A percentile compares a stretch with the other conserved stretches of the same genome.
These are phyloP conservation scores for Metschnikowia peoriensis DNA, from an alignment of 805 yeast genomes.

Conservation along the genomic window DNA sequence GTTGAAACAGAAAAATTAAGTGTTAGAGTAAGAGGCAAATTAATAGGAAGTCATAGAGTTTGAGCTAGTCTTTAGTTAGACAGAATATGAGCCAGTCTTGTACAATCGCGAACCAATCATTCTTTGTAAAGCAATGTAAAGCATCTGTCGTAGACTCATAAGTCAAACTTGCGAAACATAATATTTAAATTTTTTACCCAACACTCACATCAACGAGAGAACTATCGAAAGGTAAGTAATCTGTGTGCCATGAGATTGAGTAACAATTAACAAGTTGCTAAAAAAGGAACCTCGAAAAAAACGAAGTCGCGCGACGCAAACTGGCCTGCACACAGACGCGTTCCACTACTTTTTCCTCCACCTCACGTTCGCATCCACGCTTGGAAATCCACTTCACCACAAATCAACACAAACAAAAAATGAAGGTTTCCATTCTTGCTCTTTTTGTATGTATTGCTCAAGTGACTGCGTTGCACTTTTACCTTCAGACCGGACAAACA, in stretches of 20 bases:
- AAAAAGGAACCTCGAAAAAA: too few species aligned
- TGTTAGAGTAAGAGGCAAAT: neutral
- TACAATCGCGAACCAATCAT: too few species aligned
- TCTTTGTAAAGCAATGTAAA: too few species aligned
- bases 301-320: neutral
- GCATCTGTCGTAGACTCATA: too few species aligned
- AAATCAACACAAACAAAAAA: neutral
- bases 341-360: slow-evolving; percentile 1
- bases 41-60: neutral
- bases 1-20: slow-evolving; percentile 42
- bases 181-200: too few species aligned
- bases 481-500: slow-evolving; percentile 69
- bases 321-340: slow-evolving; percentile 9
- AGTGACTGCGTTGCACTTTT: slow-evolving; percentile 64
- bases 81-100: too few species aligned
- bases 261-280: too few species aligned
- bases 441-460: slow-evolving; percentile 12
- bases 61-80: too few species aligned
- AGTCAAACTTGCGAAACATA: too few species aligned
- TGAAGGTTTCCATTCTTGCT: slow-evolving; percentile 6
- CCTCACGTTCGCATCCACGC: neutral
- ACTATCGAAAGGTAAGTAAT: too few species aligned
- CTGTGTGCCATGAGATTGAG: too few species aligned
- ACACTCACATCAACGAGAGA: too few species aligned
- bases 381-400: neutral